Conservation (phyloP, 257 asterid species). For the Solanum commersonii region DNA sequence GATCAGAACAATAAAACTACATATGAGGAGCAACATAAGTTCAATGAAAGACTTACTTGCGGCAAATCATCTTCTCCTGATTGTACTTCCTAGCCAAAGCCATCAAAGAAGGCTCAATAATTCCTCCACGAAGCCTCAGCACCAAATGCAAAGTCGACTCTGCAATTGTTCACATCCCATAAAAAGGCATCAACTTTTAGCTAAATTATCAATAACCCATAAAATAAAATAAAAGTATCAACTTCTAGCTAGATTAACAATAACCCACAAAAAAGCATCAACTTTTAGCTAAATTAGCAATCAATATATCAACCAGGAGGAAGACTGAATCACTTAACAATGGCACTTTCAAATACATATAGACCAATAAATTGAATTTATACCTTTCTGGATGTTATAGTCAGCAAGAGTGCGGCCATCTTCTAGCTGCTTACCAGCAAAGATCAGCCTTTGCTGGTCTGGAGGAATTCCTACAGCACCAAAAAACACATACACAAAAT, state of each 20-base stretch:
- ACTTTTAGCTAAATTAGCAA: neutral
- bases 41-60: slow-evolving; percentile 12
- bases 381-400: slow-evolving; percentile 27
- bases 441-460: slow-evolving; percentile 30
- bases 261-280: neutral
- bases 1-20: neutral
- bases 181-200: neutral
- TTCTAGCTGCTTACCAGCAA: slow-evolving; percentile 34
- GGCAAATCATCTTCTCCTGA: slow-evolving; percentile 36
- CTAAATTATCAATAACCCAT: neutral
- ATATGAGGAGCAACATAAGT: neutral
- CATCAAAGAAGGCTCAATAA: slow-evolving; percentile 32
- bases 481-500: neutral
- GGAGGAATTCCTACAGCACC: slow-evolving; percentile 21
- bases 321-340: neutral
- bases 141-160: slow-evolving; percentile 34
- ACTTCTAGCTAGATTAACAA: neutral
- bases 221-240: neutral
- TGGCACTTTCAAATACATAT: neutral
- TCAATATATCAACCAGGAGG: neutral
- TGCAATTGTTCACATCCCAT: neutral
- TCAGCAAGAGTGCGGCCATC: slow-evolving; percentile 36
- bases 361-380: neutral
- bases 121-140: slow-evolving; percentile 36
- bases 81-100: slow-evolving; percentile 28